Conservation (phyloP, 345 rosid species). For the Corchorus olitorius region DNA sequence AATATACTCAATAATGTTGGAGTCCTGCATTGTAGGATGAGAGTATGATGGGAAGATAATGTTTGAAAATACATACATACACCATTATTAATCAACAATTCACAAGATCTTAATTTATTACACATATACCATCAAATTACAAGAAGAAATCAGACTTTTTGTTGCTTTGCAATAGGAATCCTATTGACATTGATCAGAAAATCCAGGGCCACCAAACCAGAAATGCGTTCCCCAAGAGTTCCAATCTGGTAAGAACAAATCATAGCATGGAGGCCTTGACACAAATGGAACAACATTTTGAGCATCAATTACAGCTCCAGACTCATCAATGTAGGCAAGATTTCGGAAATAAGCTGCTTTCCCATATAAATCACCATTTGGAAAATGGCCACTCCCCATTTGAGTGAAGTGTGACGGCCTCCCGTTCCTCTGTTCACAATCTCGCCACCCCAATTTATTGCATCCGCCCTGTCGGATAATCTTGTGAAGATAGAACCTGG, state of each 20-base stretch:
- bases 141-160: not conserved
- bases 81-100: too few relatives aligned
- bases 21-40: too few relatives aligned
- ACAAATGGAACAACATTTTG: not conserved
- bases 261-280: conserved; percentile 12
- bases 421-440: conserved; percentile 22
- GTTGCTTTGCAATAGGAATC: not conserved
- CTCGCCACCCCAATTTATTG: conserved; percentile 50
- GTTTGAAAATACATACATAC: too few relatives aligned
- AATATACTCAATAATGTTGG: too few relatives aligned
- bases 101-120: too few relatives aligned
- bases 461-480: conserved; percentile 31
- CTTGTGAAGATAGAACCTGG: conserved; percentile 39
- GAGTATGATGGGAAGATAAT: too few relatives aligned
- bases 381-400: conserved; percentile 64
- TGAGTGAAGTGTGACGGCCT: conserved; percentile 40
- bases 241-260: not conserved
- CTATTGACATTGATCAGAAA: conserved; percentile 3
- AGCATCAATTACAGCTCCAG: not conserved
- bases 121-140: too few relatives aligned
- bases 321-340: not conserved
- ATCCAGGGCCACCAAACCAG: conserved; percentile 21
- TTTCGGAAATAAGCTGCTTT: conserved; percentile 38
- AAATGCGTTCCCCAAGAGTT: not conserved
- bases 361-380: conserved; percentile 34